Conservation (phyloP, 2,329 filamentous ascomycete genomes). For the Botrytis tulipae region DNA sequence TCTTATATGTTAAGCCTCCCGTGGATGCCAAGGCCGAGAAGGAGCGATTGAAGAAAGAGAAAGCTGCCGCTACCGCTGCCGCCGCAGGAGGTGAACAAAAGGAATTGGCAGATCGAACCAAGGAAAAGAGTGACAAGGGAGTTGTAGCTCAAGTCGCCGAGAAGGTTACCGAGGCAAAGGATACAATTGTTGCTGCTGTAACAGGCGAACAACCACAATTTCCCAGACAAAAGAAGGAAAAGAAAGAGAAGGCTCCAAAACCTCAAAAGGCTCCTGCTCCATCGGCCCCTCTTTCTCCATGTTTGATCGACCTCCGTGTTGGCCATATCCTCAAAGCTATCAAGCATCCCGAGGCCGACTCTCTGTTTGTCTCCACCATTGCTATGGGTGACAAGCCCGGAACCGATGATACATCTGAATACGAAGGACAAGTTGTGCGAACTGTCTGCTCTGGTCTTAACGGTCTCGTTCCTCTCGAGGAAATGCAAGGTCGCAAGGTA, state of each 20-base stretch:
- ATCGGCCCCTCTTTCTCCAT: conserved; percentile 75
- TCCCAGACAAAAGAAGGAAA: conserved; percentile 73
- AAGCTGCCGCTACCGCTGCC: conserved; percentile 65
- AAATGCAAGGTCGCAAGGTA: conserved; percentile 96
- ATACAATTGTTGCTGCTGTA: conserved; percentile 39
- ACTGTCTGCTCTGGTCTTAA: conserved; percentile 98
- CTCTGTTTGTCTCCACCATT: conserved; percentile 91
- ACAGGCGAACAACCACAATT: conserved; percentile 29
- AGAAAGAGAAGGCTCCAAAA: conserved; percentile 86
- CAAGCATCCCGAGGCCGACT: conserved; percentile 95
- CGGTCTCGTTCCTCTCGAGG: conserved; percentile 84
- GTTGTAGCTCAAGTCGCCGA: conserved; percentile 50
- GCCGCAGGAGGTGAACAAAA: conserved; percentile 50
- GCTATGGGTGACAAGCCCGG: conserved; percentile 86
- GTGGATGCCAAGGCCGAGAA: conserved; percentile 93
- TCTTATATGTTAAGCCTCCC: conserved; percentile 84
- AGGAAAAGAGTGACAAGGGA: conserved; percentile 54
- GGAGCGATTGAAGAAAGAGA: conserved; percentile 95
- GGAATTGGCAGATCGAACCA: conserved; percentile 58
- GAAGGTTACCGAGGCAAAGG: conserved; percentile 46
- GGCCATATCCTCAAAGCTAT: conserved; percentile 96
- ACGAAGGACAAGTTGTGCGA: conserved; percentile 85
- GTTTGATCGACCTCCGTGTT: conserved; percentile 89
- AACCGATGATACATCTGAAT: conserved; percentile 84
- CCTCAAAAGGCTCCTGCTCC: conserved; percentile 63